phyloP scores from a whole-genome alignment of 306 rosid species.

The Dalbergia cultrata region DNA sequence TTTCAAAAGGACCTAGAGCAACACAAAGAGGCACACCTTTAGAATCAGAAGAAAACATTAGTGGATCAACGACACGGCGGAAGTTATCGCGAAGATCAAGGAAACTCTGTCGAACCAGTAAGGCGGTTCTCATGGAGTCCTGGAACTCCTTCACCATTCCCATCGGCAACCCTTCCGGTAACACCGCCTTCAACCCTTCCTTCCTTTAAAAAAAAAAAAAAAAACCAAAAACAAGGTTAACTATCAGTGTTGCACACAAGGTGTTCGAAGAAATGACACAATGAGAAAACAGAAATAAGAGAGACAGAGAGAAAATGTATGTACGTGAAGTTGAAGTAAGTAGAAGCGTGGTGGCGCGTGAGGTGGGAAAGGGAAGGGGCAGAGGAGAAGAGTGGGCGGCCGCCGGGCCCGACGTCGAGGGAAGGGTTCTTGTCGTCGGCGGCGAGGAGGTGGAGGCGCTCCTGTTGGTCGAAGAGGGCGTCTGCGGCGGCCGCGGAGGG shows the following conservation, averaged over 20 bases:
- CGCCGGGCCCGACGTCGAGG: conserved; percentile 76
- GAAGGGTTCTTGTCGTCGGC: conserved; percentile 74
- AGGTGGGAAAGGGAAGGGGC: conserved; percentile 67
- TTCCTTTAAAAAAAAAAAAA: conserved; percentile 48
- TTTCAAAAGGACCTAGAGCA: not conserved
- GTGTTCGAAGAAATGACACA: conserved; percentile 40
- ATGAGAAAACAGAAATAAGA: not conserved
- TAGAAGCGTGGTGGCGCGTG: conserved; percentile 58
- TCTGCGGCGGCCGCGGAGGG: conserved; percentile 51
- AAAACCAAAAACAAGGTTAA: conserved; percentile 11
- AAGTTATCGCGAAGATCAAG: conserved; percentile 91
- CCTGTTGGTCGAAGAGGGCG: conserved; percentile 58
- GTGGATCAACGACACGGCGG: conserved; percentile 75
- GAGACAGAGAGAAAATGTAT: not conserved
- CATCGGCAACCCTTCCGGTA: conserved; percentile 88
- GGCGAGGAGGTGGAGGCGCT: conserved; percentile 72
- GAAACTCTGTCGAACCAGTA: conserved; percentile 84
- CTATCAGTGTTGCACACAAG: conserved; percentile 2
- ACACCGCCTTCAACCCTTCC: conserved; percentile 62
- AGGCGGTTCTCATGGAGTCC: conserved; percentile 73
- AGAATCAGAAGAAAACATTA: conserved; percentile 59
- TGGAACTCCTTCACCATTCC: conserved; percentile 92
- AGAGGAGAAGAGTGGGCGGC: conserved; percentile 76
- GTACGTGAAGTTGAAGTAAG: conserved; percentile 80
- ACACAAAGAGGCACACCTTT: conserved; percentile 56